Conservation (phyloP, 768 basidiomycete species). For the Postia placenta region DNA sequence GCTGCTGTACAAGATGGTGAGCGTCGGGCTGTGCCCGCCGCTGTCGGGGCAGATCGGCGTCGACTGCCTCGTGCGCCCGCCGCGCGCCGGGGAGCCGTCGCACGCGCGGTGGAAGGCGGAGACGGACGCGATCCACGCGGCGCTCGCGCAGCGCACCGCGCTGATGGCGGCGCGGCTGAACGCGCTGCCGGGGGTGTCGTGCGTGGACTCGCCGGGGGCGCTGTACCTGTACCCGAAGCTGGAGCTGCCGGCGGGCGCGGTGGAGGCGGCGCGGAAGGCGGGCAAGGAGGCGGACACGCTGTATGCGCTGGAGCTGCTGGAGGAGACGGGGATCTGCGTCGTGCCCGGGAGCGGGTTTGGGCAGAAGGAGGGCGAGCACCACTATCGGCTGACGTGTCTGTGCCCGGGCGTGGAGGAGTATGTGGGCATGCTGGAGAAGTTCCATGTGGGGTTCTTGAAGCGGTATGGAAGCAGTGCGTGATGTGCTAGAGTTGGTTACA, state of each 20-base stretch:
- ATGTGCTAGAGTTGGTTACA: too few species aligned
- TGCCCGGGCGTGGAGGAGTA: constrained; percentile 95
- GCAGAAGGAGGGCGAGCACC: constrained; percentile 84
- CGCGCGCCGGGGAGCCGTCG: constrained; percentile 65
- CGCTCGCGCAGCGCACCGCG: constrained; percentile 61
- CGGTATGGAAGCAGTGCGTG: constrained; percentile 39
- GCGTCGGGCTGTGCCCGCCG: constrained; percentile 85
- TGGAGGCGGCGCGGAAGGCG: constrained; percentile 60
- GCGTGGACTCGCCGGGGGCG: constrained; percentile 86
- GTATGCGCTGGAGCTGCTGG: constrained; percentile 80
- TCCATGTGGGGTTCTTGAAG: constrained; percentile 56
- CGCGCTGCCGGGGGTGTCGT: constrained; percentile 79
- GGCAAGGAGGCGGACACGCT: constrained; percentile 86
- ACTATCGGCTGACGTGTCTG: constrained; percentile 89
- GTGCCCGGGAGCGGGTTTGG: constrained; percentile 95
- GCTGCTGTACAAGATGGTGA: constrained; percentile 95
- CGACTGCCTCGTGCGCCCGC: constrained; percentile 84
- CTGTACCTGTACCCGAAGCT: constrained; percentile 91
- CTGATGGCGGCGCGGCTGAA: constrained; percentile 80
- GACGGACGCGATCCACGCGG: constrained; percentile 72
- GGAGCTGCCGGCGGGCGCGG: constrained; percentile 62
- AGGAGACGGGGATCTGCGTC: constrained; percentile 88
- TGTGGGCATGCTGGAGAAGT: constrained; percentile 73
- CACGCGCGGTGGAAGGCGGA: constrained; percentile 81
- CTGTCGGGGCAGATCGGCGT: constrained; percentile 90